Percentiles rank a stretch among this genome's conserved stretches.
Evolutionary conservation across 2,329 filamentous ascomycete species (phyloP).

Genomic region (Colletotrichum chlorophyti): DNA sequence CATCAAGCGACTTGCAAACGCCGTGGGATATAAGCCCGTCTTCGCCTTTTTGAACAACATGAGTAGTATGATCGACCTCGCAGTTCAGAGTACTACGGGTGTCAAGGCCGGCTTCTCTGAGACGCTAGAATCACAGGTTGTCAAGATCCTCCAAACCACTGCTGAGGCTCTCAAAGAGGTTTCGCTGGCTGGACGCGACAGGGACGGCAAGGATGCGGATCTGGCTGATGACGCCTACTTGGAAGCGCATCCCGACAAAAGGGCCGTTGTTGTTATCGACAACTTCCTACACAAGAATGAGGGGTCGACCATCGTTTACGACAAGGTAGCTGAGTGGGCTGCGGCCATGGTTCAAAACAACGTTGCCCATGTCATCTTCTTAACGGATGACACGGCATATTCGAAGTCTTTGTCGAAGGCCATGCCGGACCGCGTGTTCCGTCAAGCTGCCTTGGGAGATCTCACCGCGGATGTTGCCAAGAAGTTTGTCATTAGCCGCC

Average conservation of each 20-base stretch:
- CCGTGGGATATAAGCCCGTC: conserved; percentile 90
- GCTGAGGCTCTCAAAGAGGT: conserved; percentile 80
- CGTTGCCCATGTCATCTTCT: conserved; percentile 91
- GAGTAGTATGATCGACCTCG: conserved; percentile 89
- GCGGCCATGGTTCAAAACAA: conserved; percentile 85
- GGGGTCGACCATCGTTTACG: conserved; percentile 71
- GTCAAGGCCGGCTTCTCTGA: conserved; percentile 95
- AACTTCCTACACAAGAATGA: conserved; percentile 87
- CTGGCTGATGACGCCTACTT: conserved; percentile 86
- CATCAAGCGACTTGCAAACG: conserved; percentile 79
- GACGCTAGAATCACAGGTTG: conserved; percentile 86
- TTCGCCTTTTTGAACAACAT: conserved; percentile 98
- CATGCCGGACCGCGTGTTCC: conserved; percentile 89
- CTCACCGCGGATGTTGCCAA: conserved; percentile 87
- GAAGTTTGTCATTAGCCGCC: conserved; percentile 84
- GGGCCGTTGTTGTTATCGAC: conserved; percentile 87
- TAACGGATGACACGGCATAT: conserved; percentile 89
- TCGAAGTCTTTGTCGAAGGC: conserved; percentile 87
- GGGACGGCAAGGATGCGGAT: conserved; percentile 74
- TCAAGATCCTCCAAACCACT: conserved; percentile 88
- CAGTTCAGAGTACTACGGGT: conserved; percentile 91
- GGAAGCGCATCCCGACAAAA: conserved; percentile 83
- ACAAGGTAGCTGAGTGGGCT: conserved; percentile 89
- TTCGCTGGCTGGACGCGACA: conserved; percentile 72
- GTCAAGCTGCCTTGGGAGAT: conserved; percentile 84